These are phyloP conservation scores for Penicillium sp. DNA, from an alignment of 2,329 filamentous ascomycete genomes.

Conservation along the genomic window DNA sequence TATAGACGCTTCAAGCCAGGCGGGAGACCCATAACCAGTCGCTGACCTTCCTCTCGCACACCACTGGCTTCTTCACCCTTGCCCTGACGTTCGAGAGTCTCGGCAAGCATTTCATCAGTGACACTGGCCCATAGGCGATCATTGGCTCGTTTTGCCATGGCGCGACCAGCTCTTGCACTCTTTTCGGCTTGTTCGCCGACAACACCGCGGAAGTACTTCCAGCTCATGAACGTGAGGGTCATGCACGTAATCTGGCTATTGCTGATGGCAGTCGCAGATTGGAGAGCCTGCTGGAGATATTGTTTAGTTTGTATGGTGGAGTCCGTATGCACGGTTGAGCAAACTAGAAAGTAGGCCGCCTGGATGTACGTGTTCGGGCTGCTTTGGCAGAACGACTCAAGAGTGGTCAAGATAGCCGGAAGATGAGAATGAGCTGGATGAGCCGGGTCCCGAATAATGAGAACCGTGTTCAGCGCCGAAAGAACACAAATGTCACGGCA, in stretches of 20 bases:
- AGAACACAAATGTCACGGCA: constrained; percentile 69
- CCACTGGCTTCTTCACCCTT: constrained; percentile 58
- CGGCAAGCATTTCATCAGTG: constrained; percentile 75
- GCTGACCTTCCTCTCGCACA: constrained; percentile 51
- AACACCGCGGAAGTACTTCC: constrained; percentile 78
- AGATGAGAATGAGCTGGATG: constrained; percentile 64
- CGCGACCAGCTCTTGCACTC: constrained; percentile 70
- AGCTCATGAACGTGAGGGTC: constrained; percentile 82
- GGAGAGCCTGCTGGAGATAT: constrained; percentile 73
- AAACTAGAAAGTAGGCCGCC: constrained; percentile 76
- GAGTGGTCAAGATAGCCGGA: constrained; percentile 63
- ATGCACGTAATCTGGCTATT: constrained; percentile 85
- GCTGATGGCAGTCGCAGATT: constrained; percentile 67
- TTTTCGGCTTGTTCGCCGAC: constrained; percentile 81
- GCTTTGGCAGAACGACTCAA: constrained; percentile 69
- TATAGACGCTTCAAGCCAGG: constrained; percentile 37
- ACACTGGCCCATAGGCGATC: constrained; percentile 80
- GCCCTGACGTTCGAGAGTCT: constrained; percentile 75
- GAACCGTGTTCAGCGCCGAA: constrained; percentile 66
- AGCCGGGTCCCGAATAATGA: constrained; percentile 69
- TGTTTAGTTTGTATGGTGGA: constrained; percentile 79
- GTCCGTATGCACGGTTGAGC: constrained; percentile 68
- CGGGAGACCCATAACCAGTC: constrained; percentile 43
- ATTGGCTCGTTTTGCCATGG: constrained; percentile 70
- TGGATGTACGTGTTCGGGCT: constrained; percentile 76